Conservation (phyloP, 257 asterid genomes). For the Vinca minor region DNA sequence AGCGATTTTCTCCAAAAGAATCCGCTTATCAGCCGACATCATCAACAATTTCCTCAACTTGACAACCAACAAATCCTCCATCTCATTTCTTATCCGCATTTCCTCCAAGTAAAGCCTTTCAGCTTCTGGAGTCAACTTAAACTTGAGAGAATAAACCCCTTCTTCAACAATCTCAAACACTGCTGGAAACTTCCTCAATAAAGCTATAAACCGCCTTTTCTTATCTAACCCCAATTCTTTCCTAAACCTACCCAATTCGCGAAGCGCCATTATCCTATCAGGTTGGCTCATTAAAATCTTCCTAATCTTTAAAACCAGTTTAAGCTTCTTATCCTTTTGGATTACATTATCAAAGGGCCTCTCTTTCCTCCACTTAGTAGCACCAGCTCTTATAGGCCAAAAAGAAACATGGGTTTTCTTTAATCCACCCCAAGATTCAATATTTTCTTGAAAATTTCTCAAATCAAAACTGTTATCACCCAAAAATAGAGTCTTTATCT, state of each 20-base stretch:
- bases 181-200: conserved; percentile 79
- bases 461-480: conserved; percentile 45
- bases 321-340: conserved; percentile 93
- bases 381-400: conserved; percentile 46
- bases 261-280: conserved; percentile 68
- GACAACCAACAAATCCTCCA: conserved; percentile 81
- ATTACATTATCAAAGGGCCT: conserved; percentile 83
- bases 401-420: conserved; percentile 28
- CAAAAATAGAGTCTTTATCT: conserved; percentile 38
- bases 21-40: conserved; percentile 88
- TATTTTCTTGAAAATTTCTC: conserved; percentile 26
- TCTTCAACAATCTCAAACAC: conserved; percentile 93
- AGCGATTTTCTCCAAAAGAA: conserved; percentile 83
- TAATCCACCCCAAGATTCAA: conserved; percentile 18
- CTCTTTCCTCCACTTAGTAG: conserved; percentile 91
- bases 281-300: conserved; percentile 85
- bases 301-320: conserved; percentile 71
- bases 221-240: conserved; percentile 59
- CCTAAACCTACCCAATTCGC: conserved; percentile 73
- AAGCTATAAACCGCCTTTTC: conserved; percentile 66
- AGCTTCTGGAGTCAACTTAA: conserved; percentile 79
- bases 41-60: conserved; percentile 84
- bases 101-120: conserved; percentile 92
- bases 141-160: conserved; percentile 76
- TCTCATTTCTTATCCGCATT: conserved; percentile 65